Evolutionary conservation across 2,329 filamentous ascomycete genomes (phyloP), one percentile per base, ranked within the genome.

Genomic region (Fusarium mundagurra): DNA sequence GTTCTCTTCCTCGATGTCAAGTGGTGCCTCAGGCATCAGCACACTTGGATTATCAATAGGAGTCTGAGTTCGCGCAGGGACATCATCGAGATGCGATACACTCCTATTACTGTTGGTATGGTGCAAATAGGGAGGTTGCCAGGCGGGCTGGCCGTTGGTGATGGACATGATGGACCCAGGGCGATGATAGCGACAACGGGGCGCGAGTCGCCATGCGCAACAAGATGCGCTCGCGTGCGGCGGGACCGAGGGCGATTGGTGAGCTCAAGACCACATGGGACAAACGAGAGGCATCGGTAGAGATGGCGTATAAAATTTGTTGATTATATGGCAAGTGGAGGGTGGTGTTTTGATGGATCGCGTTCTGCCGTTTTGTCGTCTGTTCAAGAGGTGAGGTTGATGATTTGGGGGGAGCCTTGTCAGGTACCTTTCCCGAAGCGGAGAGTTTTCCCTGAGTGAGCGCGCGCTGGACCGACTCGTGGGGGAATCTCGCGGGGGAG

Each of bases 1-100:
- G 77, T 90, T 89, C 81, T 95, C 93, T 57, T 94, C 92, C 79
- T 92, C 83, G 79, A 87, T 85, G 83, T 91, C 88, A 70, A 82
- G 76, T 74, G 87, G 84, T 88, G 89, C 87, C 88, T 91, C 89
- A 88, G 89, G 89, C 87, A 90, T 84, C 86, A 86, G 85, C 63
- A 82, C 80, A 72, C 82, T 81, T 77, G 84, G 81, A 81, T 82
- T 83, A 82, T 89, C 87, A 80, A 86, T 80, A 77, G 87, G 86
- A 76, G 88, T 87, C 74, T 85, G 84, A 64, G 84, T 89, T 77
- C 84, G 86, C 80, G 85, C 80, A 71, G 83, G 81, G 79, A 85
- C 86, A 86, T 93, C 91, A 81, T 93, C 91, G 78, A 88, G 85
- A 80, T 87, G 88, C 75, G 88, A 88, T 72, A 90, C 86, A 79